A percentile compares a stretch with the other conserved stretches of the same genome.
Evolutionary conservation across 495 filamentous ascomycete genomes (phyloP).

Genomic region (Penicillium cataractarum): DNA sequence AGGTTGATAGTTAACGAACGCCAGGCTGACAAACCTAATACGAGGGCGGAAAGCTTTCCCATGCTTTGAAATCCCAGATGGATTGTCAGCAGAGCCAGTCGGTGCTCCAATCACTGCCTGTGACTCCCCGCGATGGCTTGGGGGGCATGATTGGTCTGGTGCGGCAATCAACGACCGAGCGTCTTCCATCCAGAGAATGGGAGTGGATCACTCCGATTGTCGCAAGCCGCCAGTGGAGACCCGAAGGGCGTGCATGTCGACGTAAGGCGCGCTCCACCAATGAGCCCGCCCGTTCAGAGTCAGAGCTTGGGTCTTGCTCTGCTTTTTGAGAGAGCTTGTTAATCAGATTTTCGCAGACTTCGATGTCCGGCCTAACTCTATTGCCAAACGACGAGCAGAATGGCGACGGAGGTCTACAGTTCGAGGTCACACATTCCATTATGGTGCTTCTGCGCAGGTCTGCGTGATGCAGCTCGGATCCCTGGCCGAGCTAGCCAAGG

Average conservation of each 20-base stretch:
- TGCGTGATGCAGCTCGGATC: slow-evolving; percentile 2
- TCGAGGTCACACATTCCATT: not conserved
- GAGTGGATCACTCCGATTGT: slow-evolving; percentile 15
- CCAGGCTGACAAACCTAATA: slow-evolving; percentile 12
- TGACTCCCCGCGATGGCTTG: not conserved
- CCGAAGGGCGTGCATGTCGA: slow-evolving; percentile 34
- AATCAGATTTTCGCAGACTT: not conserved
- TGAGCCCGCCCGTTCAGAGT: slow-evolving; percentile 8
- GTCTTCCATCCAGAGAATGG: slow-evolving; percentile 16
- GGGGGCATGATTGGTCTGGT: slow-evolving; percentile 20
- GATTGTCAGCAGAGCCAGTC: not conserved
- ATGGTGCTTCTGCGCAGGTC: not conserved
- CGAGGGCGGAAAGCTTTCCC: slow-evolving; percentile 2
- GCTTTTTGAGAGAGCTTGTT: not conserved
- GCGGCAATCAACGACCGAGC: slow-evolving; percentile 10
- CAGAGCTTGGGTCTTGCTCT: not conserved
- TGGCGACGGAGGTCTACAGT: not conserved
- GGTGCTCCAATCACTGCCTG: not conserved
- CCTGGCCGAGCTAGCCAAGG: slow-evolving; percentile 4
- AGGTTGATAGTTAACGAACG: not conserved
- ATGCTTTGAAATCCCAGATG: slow-evolving; percentile 15
- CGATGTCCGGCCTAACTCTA: not conserved
- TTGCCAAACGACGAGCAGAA: not conserved
- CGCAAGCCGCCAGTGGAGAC: slow-evolving; percentile 23
- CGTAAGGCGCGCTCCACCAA: slow-evolving; percentile 30